Evolutionary conservation across 495 filamentous ascomycete species (phyloP).

Genomic region (Xylona heveae): DNA sequence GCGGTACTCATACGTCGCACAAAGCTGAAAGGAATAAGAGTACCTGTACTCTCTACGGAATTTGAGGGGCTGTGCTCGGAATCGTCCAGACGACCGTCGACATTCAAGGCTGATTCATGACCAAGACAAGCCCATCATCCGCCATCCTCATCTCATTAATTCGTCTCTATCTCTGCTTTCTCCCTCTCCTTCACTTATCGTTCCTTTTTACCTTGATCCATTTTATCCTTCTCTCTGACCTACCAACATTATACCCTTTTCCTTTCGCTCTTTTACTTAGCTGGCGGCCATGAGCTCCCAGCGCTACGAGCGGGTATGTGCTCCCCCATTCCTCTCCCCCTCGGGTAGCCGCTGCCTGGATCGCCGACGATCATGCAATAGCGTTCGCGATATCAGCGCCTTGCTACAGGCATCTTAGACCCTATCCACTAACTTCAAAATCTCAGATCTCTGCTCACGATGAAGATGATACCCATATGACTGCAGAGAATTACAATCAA

Average conservation of each 20-base stretch:
- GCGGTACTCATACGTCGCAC: no score
- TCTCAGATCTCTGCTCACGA: constrained; percentile 27
- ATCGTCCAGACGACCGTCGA: no score
- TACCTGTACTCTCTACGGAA: no score
- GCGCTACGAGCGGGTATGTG: constrained; percentile 67
- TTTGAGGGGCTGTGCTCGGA: no score
- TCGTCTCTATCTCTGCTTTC: not conserved
- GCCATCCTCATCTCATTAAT: no score
- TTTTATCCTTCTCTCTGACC: constrained; percentile 4
- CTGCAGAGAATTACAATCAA: constrained; percentile 13
- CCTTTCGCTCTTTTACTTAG: not conserved
- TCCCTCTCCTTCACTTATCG: constrained; percentile 1
- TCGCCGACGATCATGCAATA: constrained; percentile 8
- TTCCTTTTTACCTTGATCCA: not conserved
- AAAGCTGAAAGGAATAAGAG: no score
- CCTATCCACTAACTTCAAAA: not conserved
- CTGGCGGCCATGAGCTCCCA: constrained; percentile 41
- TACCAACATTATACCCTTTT: not conserved
- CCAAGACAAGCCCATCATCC: no score
- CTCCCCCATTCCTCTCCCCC: constrained; percentile 5
- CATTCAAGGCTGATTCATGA: no score
- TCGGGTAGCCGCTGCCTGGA: no score
- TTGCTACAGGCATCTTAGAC: constrained; percentile 1
- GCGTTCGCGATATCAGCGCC: constrained; percentile 1
- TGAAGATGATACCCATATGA: constrained; percentile 19